Evolutionary conservation across 164 flowering plant species (phyloP), one percentile per base, ranked within the genome.

Genomic region (Vitis rupestris): DNA sequence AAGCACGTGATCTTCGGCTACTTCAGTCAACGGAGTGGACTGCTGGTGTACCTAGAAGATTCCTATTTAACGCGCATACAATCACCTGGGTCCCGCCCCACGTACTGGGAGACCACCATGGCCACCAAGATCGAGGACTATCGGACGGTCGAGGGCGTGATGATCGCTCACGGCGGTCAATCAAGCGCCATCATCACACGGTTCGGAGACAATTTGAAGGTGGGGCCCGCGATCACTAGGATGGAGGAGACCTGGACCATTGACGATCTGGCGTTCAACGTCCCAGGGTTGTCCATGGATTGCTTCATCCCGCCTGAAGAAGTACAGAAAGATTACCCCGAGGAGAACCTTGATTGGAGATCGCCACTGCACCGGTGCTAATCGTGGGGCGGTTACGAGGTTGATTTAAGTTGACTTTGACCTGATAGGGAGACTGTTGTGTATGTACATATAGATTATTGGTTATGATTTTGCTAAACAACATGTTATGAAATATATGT

Each of bases 81-180:
- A 57, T 67, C 87, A 8, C 93, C 90, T 3, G 97, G 97, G 9
- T 29, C 84, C 11, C 75, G 70, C 54, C 89, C 97, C 3, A 80
- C 75, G 1, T 92, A 92, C 70, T 92, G 97, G 97, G 97, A 92
- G 63, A 92, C 97, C 59, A 82, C 91, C 0, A 88, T 90, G 83
- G 76, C 82, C 8, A 82, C 97, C 0, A 83, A 64, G 58, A 82
- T 92, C 16, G 84, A 84, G 47, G 93, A 90, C 75, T 92, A 92
- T 59, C 75, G 88, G 15, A 2, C 73, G 1, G 83, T 90, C 37
- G 95, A 92, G 27, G 94, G 92, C 6, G 88, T 87, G 72, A 78
- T 83, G 91, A 80, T 90, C 12, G 88, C 95, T 0, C 97, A 92
- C 37, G 74, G 85, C 0, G 97, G 97, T n/a, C 86, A 84, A 23